Conservation (phyloP, 31 red algal species). For the Endocladia muricata region DNA sequence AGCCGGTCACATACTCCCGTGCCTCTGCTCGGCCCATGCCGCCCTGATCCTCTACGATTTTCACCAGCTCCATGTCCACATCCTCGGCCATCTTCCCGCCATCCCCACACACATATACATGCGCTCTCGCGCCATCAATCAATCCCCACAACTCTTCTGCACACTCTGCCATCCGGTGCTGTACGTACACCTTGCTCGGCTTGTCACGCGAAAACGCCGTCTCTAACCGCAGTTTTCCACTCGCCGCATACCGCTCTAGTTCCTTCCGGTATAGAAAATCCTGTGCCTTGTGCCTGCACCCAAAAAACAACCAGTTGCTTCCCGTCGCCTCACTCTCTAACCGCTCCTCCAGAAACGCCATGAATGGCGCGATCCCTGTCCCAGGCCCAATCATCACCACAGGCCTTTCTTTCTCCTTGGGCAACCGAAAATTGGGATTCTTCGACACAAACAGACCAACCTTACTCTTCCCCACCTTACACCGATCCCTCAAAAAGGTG, state of each 20-base stretch:
- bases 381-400: conserved; percentile 99
- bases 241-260: conserved; percentile 16
- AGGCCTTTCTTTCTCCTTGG: conserved; percentile 20
- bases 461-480: conserved; percentile 10
- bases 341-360: conserved; percentile 88
- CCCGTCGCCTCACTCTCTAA: conserved; percentile 28
- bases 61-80: conserved; percentile 70
- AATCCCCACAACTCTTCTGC: conserved; percentile 59
- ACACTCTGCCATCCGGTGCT: conserved; percentile 79
- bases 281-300: conserved; percentile 58
- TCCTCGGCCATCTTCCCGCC: conserved; percentile 87
- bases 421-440: conserved; percentile 90
- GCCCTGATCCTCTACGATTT: conserved; percentile 38
- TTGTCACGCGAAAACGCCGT: conserved; percentile 95
- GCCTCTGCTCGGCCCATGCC: conserved; percentile 29
- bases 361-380: conserved; percentile 95
- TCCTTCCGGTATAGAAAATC: conserved; percentile 91
- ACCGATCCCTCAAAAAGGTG: conserved; percentile 78
- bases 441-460: conserved; percentile 63
- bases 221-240: conserved; percentile 50
- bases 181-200: conserved; percentile 92
- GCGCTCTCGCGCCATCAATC: conserved; percentile 54
- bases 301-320: conserved; percentile 91
- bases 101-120: conserved; percentile 99
- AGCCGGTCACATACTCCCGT: conserved; percentile 45